Evolutionary conservation across 176 grass and related monocot genomes (phyloP).

Genomic region (Musa acuminata): DNA sequence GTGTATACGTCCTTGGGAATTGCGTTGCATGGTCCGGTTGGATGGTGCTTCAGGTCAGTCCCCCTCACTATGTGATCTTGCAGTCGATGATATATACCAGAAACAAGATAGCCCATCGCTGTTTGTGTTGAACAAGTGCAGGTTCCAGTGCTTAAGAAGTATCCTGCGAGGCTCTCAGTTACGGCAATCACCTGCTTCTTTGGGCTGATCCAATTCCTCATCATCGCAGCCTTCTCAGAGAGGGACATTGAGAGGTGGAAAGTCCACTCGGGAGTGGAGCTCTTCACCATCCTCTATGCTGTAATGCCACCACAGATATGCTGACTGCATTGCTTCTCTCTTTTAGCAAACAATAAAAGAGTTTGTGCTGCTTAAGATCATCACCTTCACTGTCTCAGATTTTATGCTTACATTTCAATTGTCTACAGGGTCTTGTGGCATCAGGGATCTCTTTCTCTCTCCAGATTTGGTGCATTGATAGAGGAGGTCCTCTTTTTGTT

Average conservation of each 20-base stretch:
- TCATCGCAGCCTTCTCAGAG: slow-evolving; percentile 46
- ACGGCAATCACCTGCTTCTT: slow-evolving; percentile 61
- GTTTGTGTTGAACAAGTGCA: slow-evolving; percentile 11
- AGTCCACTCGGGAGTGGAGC: slow-evolving; percentile 51
- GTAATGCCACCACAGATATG: slow-evolving; percentile 21
- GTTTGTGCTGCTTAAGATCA: no score
- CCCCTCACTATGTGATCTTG: no score
- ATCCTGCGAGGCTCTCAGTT: slow-evolving; percentile 48
- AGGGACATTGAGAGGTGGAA: slow-evolving; percentile 48
- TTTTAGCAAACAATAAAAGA: neutral
- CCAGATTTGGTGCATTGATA: slow-evolving; percentile 97
- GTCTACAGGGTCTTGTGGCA: slow-evolving; percentile 50
- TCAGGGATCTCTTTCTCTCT: slow-evolving; percentile 65
- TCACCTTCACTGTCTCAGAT: no score
- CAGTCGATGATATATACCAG: neutral
- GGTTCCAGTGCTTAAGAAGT: slow-evolving; percentile 58
- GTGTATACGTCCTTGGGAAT: slow-evolving; percentile 75
- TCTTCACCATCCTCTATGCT: slow-evolving; percentile 68
- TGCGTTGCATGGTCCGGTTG: slow-evolving; percentile 86
- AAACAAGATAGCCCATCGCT: neutral
- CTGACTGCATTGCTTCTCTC: neutral
- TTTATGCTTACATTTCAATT: neutral
- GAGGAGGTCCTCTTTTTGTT: slow-evolving; percentile 76
- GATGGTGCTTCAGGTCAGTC: slow-evolving; percentile 76
- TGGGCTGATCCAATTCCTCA: slow-evolving; percentile 56